Percentiles rank a stretch among this genome's conserved stretches.
Evolutionary conservation across 2,329 filamentous ascomycete genomes (phyloP).

Genomic region (Dactylellina haptotyla): DNA sequence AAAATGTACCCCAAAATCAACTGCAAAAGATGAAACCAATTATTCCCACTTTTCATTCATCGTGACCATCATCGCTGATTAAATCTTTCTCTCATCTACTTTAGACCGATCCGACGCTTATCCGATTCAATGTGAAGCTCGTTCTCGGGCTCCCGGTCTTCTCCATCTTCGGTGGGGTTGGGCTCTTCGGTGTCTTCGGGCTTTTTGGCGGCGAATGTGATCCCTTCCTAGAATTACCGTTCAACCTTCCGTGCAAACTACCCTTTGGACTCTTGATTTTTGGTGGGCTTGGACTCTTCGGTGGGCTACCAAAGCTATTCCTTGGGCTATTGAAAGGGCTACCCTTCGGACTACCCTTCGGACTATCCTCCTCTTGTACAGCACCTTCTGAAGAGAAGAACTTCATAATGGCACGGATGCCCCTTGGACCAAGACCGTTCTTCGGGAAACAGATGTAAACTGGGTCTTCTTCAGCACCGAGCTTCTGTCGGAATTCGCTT

Average conservation of each 20-base stretch:
- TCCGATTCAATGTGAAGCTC: conserved; percentile 43
- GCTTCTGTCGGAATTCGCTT: conserved; percentile 88
- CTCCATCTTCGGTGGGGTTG: background rate
- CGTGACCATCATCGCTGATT: conserved; percentile 4
- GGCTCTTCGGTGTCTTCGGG: conserved; percentile 23
- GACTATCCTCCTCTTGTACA: conserved; percentile 31
- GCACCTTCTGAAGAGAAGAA: conserved; percentile 65
- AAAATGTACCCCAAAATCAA: background rate
- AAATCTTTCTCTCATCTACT: conserved; percentile 1
- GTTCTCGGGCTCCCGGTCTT: conserved; percentile 36
- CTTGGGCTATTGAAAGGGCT: conserved; percentile 47
- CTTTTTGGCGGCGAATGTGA: conserved; percentile 31
- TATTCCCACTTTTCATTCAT: no score
- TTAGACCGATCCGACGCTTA: conserved; percentile 39
- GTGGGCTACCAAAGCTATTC: conserved; percentile 44
- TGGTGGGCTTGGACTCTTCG: conserved; percentile 41
- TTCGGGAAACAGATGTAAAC: conserved; percentile 91
- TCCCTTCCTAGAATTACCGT: conserved; percentile 22
- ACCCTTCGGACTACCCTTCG: conserved; percentile 26
- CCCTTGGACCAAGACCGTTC: conserved; percentile 82
- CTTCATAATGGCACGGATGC: conserved; percentile 84
- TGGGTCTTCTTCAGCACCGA: conserved; percentile 83
- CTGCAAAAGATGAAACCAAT: no score
- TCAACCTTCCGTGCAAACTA: conserved; percentile 26
- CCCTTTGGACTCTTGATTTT: conserved; percentile 50